These are phyloP conservation scores for Xylaria cubensis DNA, from an alignment of 495 filamentous ascomycete species.

Conservation along the genomic window DNA sequence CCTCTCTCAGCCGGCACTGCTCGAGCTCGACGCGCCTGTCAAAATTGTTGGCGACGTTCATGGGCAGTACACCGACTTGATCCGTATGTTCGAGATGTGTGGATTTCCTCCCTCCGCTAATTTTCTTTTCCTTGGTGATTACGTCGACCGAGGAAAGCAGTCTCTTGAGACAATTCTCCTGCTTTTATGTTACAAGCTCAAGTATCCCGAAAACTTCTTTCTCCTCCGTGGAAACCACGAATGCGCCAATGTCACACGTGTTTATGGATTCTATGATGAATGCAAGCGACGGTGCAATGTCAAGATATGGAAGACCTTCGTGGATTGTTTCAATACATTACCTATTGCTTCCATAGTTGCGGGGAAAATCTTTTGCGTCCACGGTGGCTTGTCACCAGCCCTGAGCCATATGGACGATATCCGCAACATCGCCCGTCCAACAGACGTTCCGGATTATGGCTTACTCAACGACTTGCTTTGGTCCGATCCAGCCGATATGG, in stretches of 20 bases:
- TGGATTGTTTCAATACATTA: slow-evolving; percentile 96
- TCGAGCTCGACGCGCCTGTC: slow-evolving; percentile 94
- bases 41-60: slow-evolving; percentile 99
- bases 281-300: slow-evolving; percentile 98
- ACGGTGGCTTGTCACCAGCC: slow-evolving; percentile 91
- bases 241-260: slow-evolving; percentile 96
- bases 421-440: slow-evolving; percentile 91
- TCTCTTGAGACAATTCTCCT: slow-evolving; percentile 96
- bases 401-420: slow-evolving; percentile 98
- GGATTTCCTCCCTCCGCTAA: slow-evolving; percentile 94
- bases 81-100: slow-evolving; percentile 99
- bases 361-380: slow-evolving; percentile 98
- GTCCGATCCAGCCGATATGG: slow-evolving; percentile 98
- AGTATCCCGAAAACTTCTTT: slow-evolving; percentile 99
- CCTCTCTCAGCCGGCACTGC: slow-evolving; percentile 85
- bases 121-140: slow-evolving; percentile 96
- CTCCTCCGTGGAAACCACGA: slow-evolving; percentile 96
- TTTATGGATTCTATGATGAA: slow-evolving; percentile 99
- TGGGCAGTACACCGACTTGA: slow-evolving; percentile 96
- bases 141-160: slow-evolving; percentile 97
- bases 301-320: slow-evolving; percentile 98
- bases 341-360: slow-evolving; percentile 97
- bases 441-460: slow-evolving; percentile 97
- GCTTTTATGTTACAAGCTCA: slow-evolving; percentile 96
- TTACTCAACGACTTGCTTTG: slow-evolving; percentile 95